Percentiles rank a stretch among this genome's conserved stretches.
phyloP scores from a whole-genome alignment of 345 rosid genomes.

The Populus nigra region DNA sequence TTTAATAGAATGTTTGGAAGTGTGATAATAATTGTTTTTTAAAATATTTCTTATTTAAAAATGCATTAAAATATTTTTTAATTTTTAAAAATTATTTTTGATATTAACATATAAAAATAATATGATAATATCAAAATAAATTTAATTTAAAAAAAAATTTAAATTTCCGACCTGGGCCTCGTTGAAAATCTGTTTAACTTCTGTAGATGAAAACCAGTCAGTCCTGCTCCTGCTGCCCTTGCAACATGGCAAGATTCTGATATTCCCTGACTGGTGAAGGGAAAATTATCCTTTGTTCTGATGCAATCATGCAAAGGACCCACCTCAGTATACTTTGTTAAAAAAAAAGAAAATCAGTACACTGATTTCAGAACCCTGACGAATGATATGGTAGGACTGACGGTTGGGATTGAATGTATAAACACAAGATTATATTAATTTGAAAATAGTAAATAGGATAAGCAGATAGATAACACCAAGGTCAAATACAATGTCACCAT shows the following conservation, averaged over 20 bases:
- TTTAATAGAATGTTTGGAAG: no score
- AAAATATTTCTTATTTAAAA: no score
- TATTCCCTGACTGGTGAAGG: neutral
- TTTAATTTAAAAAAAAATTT: no score
- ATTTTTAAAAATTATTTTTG: no score
- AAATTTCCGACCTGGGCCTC: neutral
- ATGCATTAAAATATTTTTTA: no score
- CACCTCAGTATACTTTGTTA: neutral
- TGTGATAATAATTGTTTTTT: no score
- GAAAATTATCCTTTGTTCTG: neutral
- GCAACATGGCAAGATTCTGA: neutral
- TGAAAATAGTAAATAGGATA: conserved; percentile 8
- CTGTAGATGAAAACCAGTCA: neutral
- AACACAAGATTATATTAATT: neutral
- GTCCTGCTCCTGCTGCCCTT: neutral
- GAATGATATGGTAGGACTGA: neutral
- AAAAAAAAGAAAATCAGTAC: no score
- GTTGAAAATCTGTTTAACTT: neutral
- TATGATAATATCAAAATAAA: no score
- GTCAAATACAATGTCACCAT: conserved; percentile 43
- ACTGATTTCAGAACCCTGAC: neutral
- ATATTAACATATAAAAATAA: no score
- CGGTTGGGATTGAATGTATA: conserved; percentile 5
- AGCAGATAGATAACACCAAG: conserved; percentile 33
- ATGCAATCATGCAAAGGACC: conserved; percentile 9